Evolutionary conservation across 345 rosid species (phyloP), one percentile per base, ranked within the genome.

Genomic region (Balakata baccata): DNA sequence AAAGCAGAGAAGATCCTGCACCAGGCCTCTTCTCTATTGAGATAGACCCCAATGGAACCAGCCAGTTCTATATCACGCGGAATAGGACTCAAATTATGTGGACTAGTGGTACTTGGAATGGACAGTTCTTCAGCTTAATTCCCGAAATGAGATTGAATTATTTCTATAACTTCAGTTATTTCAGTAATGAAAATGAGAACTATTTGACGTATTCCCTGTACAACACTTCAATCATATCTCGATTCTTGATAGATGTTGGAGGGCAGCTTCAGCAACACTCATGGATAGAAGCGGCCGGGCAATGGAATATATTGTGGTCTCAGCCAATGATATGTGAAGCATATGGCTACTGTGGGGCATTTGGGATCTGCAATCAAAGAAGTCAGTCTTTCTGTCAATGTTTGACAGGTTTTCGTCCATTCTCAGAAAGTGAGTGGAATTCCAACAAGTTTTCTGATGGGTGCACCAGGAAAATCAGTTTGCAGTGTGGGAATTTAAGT

Each of bases 171-270:
- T 81, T 61, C 64, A 73, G 61, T 56, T 84, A 46, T 53, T 4
- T 16, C 2, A 3, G 34, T 6, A 70, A 75, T 16, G 75, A 69
- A 56, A 78, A 81, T 16, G 86, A 81, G 47, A 78, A 78, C 53
- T 84, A 78, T 67, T 84, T 83, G 62, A 66, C 74, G 14, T 83
- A 78, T 70, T 72, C 72, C 22, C 22, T 83, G 11, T 66, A 66
- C 34, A 68, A 75, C 69, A 3, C 6, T 0, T 64, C 77, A 2
- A 10, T 59, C 17, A 3, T 69, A 13, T 64, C 81, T 39, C 63
- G 77, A n/a, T 22, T 38, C 1, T 0, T 17, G 47, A 20, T 82
- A 9, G 71, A 62, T 41, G 38, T 23, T n/a, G 37, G 25, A 0
- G 81, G 86, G n/a, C 76, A 50, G 68, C 11, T 72, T 6, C 14